A percentile compares a stretch with the other conserved stretches of the same genome.
These are phyloP conservation scores for Termitomyces sp. DNA, from an alignment of 768 basidiomycete genomes.

Conservation along the genomic window DNA sequence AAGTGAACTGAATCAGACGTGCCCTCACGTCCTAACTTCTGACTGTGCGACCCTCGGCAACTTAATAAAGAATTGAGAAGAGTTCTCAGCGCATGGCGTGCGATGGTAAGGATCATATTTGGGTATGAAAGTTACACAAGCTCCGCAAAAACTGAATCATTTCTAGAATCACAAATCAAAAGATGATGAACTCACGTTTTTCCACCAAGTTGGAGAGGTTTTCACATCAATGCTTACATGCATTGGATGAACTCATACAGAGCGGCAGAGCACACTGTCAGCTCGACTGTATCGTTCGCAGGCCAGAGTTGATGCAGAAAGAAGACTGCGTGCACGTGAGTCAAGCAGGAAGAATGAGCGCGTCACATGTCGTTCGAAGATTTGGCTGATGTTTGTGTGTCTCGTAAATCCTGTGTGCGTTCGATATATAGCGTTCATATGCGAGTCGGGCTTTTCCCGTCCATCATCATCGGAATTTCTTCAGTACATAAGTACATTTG, in stretches of 20 bases:
- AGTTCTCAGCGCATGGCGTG: conserved; percentile 1
- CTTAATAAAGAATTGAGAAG: not conserved
- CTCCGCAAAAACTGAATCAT: not conserved
- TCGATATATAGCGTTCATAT: too few species aligned
- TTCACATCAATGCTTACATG: not conserved
- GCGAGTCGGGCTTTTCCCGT: not conserved
- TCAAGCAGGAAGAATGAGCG: too few species aligned
- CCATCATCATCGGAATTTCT: not conserved
- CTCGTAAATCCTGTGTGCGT: too few species aligned
- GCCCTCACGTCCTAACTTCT: too few species aligned
- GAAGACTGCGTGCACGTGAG: not conserved
- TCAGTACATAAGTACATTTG: not conserved
- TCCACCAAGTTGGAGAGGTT: not conserved
- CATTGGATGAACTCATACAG: too few species aligned
- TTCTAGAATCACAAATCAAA: not conserved
- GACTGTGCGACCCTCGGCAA: not conserved
- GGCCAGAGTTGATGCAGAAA: not conserved
- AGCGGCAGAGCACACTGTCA: not conserved
- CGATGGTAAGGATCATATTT: not conserved
- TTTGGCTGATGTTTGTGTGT: not conserved
- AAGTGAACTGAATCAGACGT: not conserved
- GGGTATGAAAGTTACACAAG: not conserved
- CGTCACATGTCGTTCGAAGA: not conserved
- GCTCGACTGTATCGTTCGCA: not conserved
- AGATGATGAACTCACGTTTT: not conserved